These are phyloP conservation scores for Amaranthus tricolor DNA, from an alignment of 179 eudicot genomes.

Conservation along the genomic window DNA sequence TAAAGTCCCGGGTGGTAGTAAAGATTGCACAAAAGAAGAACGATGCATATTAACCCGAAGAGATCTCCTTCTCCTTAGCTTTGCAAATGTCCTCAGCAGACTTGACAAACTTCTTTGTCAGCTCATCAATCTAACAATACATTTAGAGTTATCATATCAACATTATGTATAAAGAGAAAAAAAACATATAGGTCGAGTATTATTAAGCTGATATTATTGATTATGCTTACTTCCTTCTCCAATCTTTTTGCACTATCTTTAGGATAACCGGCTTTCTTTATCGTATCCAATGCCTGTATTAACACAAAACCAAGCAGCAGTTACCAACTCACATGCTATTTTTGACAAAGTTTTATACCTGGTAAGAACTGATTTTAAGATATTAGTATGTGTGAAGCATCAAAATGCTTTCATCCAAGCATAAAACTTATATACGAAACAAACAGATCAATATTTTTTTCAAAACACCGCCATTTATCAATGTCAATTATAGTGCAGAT, in stretches of 20 bases:
- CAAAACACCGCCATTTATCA: no score
- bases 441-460: no score
- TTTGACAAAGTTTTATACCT: not conserved
- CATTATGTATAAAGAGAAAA: not conserved
- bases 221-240: constrained; percentile 78
- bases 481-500: no score
- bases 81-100: constrained; percentile 93
- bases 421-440: no score
- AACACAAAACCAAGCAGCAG: not conserved
- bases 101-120: constrained; percentile 85
- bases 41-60: constrained; percentile 40
- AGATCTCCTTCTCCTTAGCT: constrained; percentile 87
- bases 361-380: not conserved
- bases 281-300: constrained; percentile 72
- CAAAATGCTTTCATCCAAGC: no score
- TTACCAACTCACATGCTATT: not conserved
- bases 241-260: constrained; percentile 77
- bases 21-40: not conserved
- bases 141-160: constrained; percentile 6
- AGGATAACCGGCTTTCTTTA: constrained; percentile 71
- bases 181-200: not conserved
- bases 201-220: not conserved
- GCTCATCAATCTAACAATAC: constrained; percentile 63
- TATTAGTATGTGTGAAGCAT: not conserved
- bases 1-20: constrained; percentile 1